Base-by-base conservation (phyloP, 768 basidiomycete species). In the Candolleomyces aberdarensis region DNA sequence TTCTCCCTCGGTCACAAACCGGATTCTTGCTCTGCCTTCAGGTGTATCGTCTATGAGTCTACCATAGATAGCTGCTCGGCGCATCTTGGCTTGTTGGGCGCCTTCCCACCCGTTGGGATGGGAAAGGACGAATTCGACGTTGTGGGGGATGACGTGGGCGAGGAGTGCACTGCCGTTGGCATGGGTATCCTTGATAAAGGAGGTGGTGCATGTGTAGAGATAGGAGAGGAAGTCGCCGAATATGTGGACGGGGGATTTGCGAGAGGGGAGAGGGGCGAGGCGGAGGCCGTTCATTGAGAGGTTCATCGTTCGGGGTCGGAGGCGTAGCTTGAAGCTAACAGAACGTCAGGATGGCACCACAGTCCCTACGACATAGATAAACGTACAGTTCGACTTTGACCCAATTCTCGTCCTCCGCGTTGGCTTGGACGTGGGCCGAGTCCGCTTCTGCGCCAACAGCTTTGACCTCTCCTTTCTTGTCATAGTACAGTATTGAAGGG, bases 31-130 rank as follows among this genome's bases (percentile, higher is more conserved):
- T 63, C 84, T 85, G 3, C 89, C 89, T 59, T 83, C 85, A 64
- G 87, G 86, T 0, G 86, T 88, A 70, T 91, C 87, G 1, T 90
- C 85, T 17, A 92, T 86, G 43, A 92, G 70, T n/a, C 82, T 83
- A 3, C 87, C 90, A 64, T 85, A 81, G 9, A 88, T 81, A 1
- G 90, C 90, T 0, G 85, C 86, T 60, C 87, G 79, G 60, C 90
- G 82, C 87, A 92, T 90, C 72, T 85, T 87, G 32, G 87, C 85
- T 70, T 88, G 86, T 66, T 91, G 89, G 9, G 89, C 83, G 19
- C 82, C 87, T 67, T 92, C 90, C 90, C 90, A 92, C 5, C 90
- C 90, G 64, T 91, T 92, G 14, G 90, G 90, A 70, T 92, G 90
- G 44, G 86, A 87, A 41, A 91, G 75, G 3, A 92, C 88, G 62